phyloP scores from a whole-genome alignment of 2,329 filamentous ascomycete species.

The Paecilomyces sp. region DNA sequence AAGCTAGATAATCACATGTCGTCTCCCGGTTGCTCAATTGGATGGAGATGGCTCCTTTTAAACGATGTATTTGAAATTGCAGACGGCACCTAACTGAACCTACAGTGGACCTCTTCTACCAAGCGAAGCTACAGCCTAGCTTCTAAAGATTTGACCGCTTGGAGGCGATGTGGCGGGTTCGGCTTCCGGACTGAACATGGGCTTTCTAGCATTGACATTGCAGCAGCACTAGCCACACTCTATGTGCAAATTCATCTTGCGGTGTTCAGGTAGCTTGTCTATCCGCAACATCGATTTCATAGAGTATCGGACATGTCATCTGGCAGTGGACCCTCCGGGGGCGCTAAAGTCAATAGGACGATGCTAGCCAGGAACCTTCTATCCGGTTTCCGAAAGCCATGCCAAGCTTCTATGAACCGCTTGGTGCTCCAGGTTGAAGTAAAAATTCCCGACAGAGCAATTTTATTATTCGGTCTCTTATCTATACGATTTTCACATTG shows the following conservation, averaged over 20 bases:
- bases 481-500: background rate
- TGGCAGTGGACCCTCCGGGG: background rate
- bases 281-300: background rate
- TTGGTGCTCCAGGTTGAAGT: background rate
- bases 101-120: background rate
- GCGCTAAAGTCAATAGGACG: background rate
- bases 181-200: background rate
- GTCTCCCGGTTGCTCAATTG: background rate
- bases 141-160: background rate
- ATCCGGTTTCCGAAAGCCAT: background rate
- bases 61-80: background rate
- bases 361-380: background rate
- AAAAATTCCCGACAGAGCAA: background rate
- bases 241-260: background rate
- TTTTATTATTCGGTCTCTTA: background rate
- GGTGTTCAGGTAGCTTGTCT: background rate
- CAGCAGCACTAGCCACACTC: background rate
- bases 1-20: background rate
- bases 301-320: background rate
- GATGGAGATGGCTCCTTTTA: background rate
- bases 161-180: background rate
- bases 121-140: background rate
- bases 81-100: background rate
- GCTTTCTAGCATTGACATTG: background rate
- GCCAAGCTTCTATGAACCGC: background rate